Conservation (phyloP, 208 protist species). For the Leishmania braziliensis region DNA sequence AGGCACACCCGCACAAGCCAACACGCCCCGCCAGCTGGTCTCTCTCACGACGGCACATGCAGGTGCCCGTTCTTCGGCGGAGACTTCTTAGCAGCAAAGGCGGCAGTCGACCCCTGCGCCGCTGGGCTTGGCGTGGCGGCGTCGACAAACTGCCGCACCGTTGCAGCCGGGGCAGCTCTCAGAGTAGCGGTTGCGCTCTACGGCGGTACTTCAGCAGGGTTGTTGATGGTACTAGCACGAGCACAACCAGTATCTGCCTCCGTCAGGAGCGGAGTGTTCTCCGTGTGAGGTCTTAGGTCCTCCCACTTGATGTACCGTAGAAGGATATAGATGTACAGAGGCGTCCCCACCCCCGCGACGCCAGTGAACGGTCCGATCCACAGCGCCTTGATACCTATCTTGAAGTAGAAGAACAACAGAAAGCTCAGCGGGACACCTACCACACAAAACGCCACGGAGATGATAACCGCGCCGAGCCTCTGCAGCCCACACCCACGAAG, state of each 20-base stretch:
- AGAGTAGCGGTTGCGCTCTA: background rate
- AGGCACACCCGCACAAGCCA: too few species aligned
- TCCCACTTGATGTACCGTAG: slow-evolving; percentile 76
- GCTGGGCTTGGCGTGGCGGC: slow-evolving; percentile 5
- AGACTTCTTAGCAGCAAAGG: background rate
- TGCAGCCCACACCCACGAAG: slow-evolving; percentile 80
- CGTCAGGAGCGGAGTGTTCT: slow-evolving; percentile 7
- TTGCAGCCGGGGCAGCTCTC: slow-evolving; percentile 14
- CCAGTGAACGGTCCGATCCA: slow-evolving; percentile 78
- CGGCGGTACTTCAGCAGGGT: background rate
- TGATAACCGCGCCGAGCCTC: slow-evolving; percentile 65
- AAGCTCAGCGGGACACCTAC: slow-evolving; percentile 72
- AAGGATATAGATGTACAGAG: slow-evolving; percentile 71
- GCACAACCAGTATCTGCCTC: background rate
- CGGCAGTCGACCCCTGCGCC: background rate
- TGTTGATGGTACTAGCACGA: background rate
- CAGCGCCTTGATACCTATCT: slow-evolving; percentile 68
- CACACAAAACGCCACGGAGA: slow-evolving; percentile 61
- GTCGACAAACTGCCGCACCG: slow-evolving; percentile 21
- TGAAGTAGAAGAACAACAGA: slow-evolving; percentile 77
- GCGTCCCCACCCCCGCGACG: slow-evolving; percentile 47
- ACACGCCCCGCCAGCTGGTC: background rate
- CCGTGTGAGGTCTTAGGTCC: slow-evolving; percentile 59
- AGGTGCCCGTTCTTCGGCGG: background rate
- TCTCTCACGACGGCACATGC: background rate